Conservation (phyloP, 768 basidiomycete species). For the Pleurotus cornucopiae region DNA sequence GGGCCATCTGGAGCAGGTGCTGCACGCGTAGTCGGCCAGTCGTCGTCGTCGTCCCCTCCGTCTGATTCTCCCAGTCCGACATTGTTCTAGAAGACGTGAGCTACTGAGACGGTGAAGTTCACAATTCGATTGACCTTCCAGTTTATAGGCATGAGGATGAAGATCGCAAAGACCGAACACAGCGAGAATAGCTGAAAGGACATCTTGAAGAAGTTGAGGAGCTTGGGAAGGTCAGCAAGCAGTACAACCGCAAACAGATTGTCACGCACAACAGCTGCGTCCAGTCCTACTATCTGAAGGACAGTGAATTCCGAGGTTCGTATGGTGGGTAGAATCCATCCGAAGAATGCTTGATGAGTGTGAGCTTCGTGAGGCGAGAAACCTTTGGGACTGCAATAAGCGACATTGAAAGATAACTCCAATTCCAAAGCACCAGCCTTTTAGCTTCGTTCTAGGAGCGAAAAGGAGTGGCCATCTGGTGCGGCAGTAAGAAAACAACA, state of each 20-base stretch:
- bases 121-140: conserved; percentile 62
- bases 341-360: conserved; percentile 82
- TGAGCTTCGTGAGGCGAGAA: conserved; percentile 95
- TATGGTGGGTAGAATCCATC: conserved; percentile 94
- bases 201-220: conserved; percentile 94
- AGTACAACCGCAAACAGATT: background rate
- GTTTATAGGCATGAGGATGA: conserved; percentile 94
- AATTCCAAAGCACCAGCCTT: conserved; percentile 50
- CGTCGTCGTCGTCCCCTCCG: conserved; percentile 43
- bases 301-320: conserved; percentile 89
- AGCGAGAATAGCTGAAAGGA: conserved; percentile 88
- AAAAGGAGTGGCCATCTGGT: conserved; percentile 88
- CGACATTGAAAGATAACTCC: conserved; percentile 8
- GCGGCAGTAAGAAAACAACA: conserved; percentile 86
- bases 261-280: conserved; percentile 85
- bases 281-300: conserved; percentile 92
- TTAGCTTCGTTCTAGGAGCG: conserved; percentile 90
- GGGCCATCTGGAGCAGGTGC: conserved; percentile 26
- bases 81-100: conserved; percentile 8
- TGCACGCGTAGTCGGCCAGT: conserved; percentile 31
- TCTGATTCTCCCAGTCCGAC: conserved; percentile 9
- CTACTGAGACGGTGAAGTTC: conserved; percentile 3
- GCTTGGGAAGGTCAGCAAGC: conserved; percentile 34
- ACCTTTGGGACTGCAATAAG: conserved; percentile 36
- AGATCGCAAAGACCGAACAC: conserved; percentile 76